Percentiles rank a stretch among this genome's conserved stretches.
These are phyloP conservation scores for Cicer chorassanicum DNA, from an alignment of 306 rosid genomes.

Conservation along the genomic window DNA sequence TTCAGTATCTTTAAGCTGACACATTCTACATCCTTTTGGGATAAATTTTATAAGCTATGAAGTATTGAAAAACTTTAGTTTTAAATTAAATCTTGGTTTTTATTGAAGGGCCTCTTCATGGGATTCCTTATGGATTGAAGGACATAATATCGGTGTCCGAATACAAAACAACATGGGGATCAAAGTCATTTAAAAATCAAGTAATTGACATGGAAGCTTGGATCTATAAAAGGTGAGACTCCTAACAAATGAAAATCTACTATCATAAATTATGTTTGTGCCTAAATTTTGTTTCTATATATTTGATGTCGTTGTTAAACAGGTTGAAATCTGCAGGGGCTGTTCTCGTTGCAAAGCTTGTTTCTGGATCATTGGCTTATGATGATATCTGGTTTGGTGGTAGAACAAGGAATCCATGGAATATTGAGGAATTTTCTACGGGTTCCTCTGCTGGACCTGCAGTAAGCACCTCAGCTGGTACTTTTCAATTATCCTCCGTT, in stretches of 20 bases:
- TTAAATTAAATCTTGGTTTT: slow-evolving; percentile 21
- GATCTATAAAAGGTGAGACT: slow-evolving; percentile 68
- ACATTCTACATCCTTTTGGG: slow-evolving; percentile 15
- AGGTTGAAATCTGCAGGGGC: slow-evolving; percentile 72
- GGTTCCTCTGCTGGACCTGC: slow-evolving; percentile 91
- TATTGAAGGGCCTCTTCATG: slow-evolving; percentile 74
- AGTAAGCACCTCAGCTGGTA: slow-evolving; percentile 78
- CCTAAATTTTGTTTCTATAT: slow-evolving; percentile 12
- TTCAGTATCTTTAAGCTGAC: slow-evolving; percentile 14
- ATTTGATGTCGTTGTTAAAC: slow-evolving; percentile 30
- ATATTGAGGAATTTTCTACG: slow-evolving; percentile 72
- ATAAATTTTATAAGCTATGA: slow-evolving; percentile 14
- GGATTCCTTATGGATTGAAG: slow-evolving; percentile 88
- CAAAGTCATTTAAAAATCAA: slow-evolving; percentile 72
- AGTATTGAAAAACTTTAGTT: not conserved
- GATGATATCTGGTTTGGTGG: slow-evolving; percentile 92
- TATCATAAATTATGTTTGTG: slow-evolving; percentile 19
- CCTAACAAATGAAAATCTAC: slow-evolving; percentile 26
- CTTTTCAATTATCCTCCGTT: slow-evolving; percentile 4
- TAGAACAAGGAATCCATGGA: slow-evolving; percentile 84
- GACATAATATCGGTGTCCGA: slow-evolving; percentile 79
- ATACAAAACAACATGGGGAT: slow-evolving; percentile 83
- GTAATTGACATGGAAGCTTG: slow-evolving; percentile 70
- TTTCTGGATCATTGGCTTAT: slow-evolving; percentile 77
- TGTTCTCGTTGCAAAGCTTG: slow-evolving; percentile 87